Percentiles rank a stretch among this genome's conserved stretches.
Evolutionary conservation across 495 filamentous ascomycete species (phyloP).

Genomic region (Platismatia glauca): DNA sequence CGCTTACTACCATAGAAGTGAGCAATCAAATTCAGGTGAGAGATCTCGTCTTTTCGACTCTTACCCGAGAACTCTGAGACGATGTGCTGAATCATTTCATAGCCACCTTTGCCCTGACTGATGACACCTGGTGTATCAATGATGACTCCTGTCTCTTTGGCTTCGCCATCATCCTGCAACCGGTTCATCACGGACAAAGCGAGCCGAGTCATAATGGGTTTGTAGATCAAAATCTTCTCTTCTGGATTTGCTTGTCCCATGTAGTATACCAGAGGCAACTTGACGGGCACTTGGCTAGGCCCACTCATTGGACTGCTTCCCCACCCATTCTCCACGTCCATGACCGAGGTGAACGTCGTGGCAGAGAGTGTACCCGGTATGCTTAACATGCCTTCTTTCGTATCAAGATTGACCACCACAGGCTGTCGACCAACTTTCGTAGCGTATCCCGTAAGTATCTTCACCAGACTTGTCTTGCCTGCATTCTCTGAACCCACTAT

Average conservation of each 20-base stretch:
- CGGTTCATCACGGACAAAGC: constrained; percentile 71
- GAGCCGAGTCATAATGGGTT: constrained; percentile 63
- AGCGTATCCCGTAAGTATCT: constrained; percentile 74
- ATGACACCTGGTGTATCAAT: constrained; percentile 76
- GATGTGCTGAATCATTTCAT: constrained; percentile 72
- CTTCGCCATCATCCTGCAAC: constrained; percentile 65
- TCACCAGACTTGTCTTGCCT: constrained; percentile 79
- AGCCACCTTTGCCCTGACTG: constrained; percentile 51
- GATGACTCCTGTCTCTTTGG: constrained; percentile 64
- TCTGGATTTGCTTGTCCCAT: constrained; percentile 70
- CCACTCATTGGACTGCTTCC: constrained; percentile 86
- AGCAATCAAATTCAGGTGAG: background rate
- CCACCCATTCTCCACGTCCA: constrained; percentile 88
- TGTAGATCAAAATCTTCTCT: constrained; percentile 63
- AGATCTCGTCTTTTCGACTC: constrained; percentile 15
- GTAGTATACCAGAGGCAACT: constrained; percentile 86
- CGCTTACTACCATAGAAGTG: constrained; percentile 46
- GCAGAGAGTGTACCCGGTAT: constrained; percentile 81
- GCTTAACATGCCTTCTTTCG: constrained; percentile 73
- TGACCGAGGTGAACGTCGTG: constrained; percentile 68
- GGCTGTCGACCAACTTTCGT: constrained; percentile 68
- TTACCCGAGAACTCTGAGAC: constrained; percentile 76
- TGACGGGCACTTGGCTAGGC: constrained; percentile 77
- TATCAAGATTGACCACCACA: constrained; percentile 77
- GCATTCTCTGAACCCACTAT: constrained; percentile 71